A percentile compares a stretch with the other conserved stretches of the same genome.
phyloP scores from a whole-genome alignment of 2,329 filamentous ascomycete species.

The Geoglossum cookeanum region DNA sequence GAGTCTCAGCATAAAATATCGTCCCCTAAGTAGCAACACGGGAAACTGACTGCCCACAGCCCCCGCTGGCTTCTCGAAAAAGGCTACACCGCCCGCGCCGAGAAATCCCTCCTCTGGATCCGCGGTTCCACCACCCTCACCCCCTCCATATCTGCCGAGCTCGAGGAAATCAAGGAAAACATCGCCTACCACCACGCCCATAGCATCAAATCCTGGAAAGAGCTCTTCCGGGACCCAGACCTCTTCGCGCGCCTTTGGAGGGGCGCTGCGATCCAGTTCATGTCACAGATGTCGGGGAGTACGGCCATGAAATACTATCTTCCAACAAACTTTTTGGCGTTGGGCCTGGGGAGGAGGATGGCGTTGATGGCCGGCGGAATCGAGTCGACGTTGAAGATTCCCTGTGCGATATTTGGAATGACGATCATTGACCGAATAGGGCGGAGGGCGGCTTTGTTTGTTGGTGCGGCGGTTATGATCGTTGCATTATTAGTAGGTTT shows the following conservation, averaged over 20 bases:
- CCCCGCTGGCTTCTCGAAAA: slow-evolving; percentile 40
- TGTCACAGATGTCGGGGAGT: slow-evolving; percentile 40
- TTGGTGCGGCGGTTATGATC: slow-evolving; percentile 14
- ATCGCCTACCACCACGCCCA: slow-evolving; percentile 22
- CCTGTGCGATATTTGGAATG: slow-evolving; percentile 8
- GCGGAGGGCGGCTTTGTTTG: slow-evolving; percentile 20
- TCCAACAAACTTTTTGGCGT: slow-evolving; percentile 30
- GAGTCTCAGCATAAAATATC: slow-evolving; percentile 11
- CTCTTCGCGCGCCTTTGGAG: slow-evolving; percentile 36
- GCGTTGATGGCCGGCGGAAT: slow-evolving; percentile 8
- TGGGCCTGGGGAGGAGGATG: slow-evolving; percentile 29
- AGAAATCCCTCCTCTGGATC: slow-evolving; percentile 28
- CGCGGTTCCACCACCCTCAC: slow-evolving; percentile 24
- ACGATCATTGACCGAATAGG: slow-evolving; percentile 14
- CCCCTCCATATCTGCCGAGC: slow-evolving; percentile 20
- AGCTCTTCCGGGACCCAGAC: slow-evolving; percentile 28
- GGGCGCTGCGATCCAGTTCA: slow-evolving; percentile 36
- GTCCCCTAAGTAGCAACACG: no score
- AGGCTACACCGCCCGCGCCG: slow-evolving; percentile 24
- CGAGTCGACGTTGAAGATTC: slow-evolving; percentile 12
- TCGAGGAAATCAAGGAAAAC: slow-evolving; percentile 28
- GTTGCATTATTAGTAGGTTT: not conserved
- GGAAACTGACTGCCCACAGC: slow-evolving; percentile 13
- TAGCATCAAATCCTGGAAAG: slow-evolving; percentile 22
- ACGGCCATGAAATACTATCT: slow-evolving; percentile 43